These are phyloP conservation scores for Massarina eburnea DNA, from an alignment of 2,329 filamentous ascomycete genomes.

Conservation along the genomic window DNA sequence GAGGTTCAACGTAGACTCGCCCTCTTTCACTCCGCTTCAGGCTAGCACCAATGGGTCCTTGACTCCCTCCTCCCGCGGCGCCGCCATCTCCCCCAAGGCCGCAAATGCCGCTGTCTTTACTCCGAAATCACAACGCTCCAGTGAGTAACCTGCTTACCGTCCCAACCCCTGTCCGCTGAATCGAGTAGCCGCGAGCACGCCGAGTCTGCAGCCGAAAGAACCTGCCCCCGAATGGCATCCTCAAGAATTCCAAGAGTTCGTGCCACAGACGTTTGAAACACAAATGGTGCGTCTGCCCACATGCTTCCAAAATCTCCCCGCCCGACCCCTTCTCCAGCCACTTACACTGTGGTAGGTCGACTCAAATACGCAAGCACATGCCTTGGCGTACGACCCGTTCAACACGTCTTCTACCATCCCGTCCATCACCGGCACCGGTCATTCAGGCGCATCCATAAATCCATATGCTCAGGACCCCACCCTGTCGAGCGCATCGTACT, in stretches of 20 bases:
- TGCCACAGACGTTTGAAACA: slow-evolving; percentile 58
- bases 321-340: too few species aligned
- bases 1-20: slow-evolving; percentile 90
- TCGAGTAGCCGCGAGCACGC: slow-evolving; percentile 44
- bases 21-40: slow-evolving; percentile 80
- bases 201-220: slow-evolving; percentile 49
- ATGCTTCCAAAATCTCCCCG: neutral
- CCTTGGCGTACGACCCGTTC: slow-evolving; percentile 50
- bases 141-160: slow-evolving; percentile 32
- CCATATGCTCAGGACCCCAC: slow-evolving; percentile 77
- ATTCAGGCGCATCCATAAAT: slow-evolving; percentile 49
- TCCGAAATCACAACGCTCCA: slow-evolving; percentile 58
- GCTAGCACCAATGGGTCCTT: slow-evolving; percentile 50
- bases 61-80: slow-evolving; percentile 61
- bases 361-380: slow-evolving; percentile 28
- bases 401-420: slow-evolving; percentile 38
- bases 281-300: slow-evolving; percentile 49
- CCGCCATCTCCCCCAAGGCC: slow-evolving; percentile 83
- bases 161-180: slow-evolving; percentile 16
- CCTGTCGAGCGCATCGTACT: slow-evolving; percentile 67
- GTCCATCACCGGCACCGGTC: slow-evolving; percentile 35
- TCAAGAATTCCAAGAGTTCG: slow-evolving; percentile 55
- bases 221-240: slow-evolving; percentile 51
- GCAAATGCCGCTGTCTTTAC: slow-evolving; percentile 88
- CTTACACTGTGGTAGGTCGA: slow-evolving; percentile 34